Evolutionary conservation across 805 yeast species (phyloP).

Genomic region (Candida suzukii): DNA sequence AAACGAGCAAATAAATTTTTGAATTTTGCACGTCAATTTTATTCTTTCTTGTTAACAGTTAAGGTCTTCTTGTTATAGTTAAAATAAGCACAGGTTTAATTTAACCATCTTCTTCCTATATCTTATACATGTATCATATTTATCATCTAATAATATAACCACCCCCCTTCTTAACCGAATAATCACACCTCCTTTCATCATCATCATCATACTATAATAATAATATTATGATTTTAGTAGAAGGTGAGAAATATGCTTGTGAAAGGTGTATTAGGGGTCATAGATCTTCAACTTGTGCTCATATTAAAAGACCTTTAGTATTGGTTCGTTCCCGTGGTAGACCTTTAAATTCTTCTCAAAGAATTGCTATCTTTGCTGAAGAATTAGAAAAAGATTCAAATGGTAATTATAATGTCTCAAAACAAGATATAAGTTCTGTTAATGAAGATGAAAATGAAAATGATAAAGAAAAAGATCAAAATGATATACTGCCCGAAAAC

Average conservation of each 20-base stretch:
- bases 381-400: conserved; percentile 7
- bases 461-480: background rate
- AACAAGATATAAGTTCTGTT: background rate
- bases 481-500: background rate
- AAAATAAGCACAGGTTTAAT: too few relatives aligned
- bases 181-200: background rate
- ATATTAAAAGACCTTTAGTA: conserved; percentile 69
- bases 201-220: too few relatives aligned
- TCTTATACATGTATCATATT: too few relatives aligned
- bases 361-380: conserved; percentile 55
- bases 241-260: conserved; percentile 78
- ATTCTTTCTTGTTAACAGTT: too few relatives aligned
- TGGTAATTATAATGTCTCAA: background rate
- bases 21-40: too few relatives aligned
- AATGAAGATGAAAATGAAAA: background rate
- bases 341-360: conserved; percentile 54
- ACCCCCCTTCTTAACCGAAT: too few relatives aligned
- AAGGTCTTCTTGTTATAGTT: too few relatives aligned
- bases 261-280: conserved; percentile 89
- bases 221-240: conserved; percentile 75
- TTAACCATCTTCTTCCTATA: too few relatives aligned
- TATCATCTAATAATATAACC: too few relatives aligned
- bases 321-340: conserved; percentile 89
- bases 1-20: too few relatives aligned
- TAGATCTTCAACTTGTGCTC: conserved; percentile 80